A percentile compares a stretch with the other conserved stretches of the same genome.
phyloP scores from a whole-genome alignment of 805 yeast genomes.

The Candida methanosorbosa region DNA sequence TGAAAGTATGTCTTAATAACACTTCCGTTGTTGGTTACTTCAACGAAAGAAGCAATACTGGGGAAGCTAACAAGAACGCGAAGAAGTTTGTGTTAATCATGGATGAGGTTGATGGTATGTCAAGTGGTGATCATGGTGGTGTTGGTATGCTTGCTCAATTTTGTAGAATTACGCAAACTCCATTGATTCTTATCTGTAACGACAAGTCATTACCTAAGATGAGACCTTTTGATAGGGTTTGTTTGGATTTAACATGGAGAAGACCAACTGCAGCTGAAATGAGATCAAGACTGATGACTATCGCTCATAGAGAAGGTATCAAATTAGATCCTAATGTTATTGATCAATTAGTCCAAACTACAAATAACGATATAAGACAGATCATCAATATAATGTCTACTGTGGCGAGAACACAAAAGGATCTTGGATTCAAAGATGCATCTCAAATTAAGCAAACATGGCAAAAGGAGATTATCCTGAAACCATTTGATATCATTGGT shows the following conservation, averaged over 20 bases:
- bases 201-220: conserved; percentile 89
- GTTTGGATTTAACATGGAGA: conserved; percentile 75
- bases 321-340: conserved; percentile 73
- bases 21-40: conserved; percentile 79
- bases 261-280: conserved; percentile 82
- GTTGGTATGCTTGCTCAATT: conserved; percentile 88
- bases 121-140: conserved; percentile 98
- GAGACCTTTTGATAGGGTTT: conserved; percentile 87
- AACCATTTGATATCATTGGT: conserved; percentile 85
- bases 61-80: conserved; percentile 27
- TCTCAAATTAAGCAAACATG: conserved; percentile 56
- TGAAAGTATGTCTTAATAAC: conserved; percentile 68
- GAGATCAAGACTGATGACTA: conserved; percentile 79
- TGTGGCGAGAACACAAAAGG: conserved; percentile 63
- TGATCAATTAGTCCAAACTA: conserved; percentile 76
- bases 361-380: conserved; percentile 89
- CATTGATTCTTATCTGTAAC: conserved; percentile 88
- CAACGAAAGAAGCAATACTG: conserved; percentile 21
- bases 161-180: conserved; percentile 78
- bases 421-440: conserved; percentile 56
- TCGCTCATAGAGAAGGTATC: conserved; percentile 77
- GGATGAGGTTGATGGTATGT: conserved; percentile 99
- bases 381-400: conserved; percentile 85
- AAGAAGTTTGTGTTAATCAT: conserved; percentile 74
- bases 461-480: conserved; percentile 85